A percentile compares a stretch with the other conserved stretches of the same genome.
Evolutionary conservation across 2,329 filamentous ascomycete genomes (phyloP).

Genomic region (Plenodomus biglobosus): DNA sequence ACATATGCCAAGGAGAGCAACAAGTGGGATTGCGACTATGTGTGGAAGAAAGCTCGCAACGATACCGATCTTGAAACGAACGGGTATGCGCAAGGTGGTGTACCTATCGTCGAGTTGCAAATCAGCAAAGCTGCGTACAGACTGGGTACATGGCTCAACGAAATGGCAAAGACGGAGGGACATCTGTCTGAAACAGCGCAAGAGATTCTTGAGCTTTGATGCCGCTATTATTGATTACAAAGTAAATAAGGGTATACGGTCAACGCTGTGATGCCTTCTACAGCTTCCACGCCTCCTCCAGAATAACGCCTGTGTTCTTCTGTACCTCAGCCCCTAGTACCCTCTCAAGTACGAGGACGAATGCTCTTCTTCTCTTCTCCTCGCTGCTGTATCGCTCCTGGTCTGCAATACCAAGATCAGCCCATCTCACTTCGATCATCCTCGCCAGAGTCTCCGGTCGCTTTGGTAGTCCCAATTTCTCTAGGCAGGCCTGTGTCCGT

Average conservation of each 20-base stretch:
- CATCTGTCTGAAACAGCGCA: not conserved
- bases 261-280: not conserved
- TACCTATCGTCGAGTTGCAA: slow-evolving; percentile 46
- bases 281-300: slow-evolving; percentile 19
- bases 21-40: slow-evolving; percentile 45
- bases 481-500: slow-evolving; percentile 37
- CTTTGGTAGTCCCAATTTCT: slow-evolving; percentile 42
- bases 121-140: slow-evolving; percentile 46
- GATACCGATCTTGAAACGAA: slow-evolving; percentile 39
- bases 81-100: slow-evolving; percentile 44
- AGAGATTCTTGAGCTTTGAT: not conserved
- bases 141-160: slow-evolving; percentile 45
- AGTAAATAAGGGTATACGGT: not conserved
- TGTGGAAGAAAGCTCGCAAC: slow-evolving; percentile 37
- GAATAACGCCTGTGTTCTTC: slow-evolving; percentile 35
- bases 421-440: slow-evolving; percentile 43
- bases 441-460: slow-evolving; percentile 38
- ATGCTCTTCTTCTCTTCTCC: slow-evolving; percentile 42
- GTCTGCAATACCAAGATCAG: slow-evolving; percentile 35
- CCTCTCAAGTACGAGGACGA: slow-evolving; percentile 46
- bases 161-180: slow-evolving; percentile 26
- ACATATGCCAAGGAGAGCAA: slow-evolving; percentile 46
- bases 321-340: slow-evolving; percentile 45
- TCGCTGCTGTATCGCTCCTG: slow-evolving; percentile 17
- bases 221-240: not conserved